Conservation (phyloP, 768 basidiomycete species). For the Asterophora parasitica region DNA sequence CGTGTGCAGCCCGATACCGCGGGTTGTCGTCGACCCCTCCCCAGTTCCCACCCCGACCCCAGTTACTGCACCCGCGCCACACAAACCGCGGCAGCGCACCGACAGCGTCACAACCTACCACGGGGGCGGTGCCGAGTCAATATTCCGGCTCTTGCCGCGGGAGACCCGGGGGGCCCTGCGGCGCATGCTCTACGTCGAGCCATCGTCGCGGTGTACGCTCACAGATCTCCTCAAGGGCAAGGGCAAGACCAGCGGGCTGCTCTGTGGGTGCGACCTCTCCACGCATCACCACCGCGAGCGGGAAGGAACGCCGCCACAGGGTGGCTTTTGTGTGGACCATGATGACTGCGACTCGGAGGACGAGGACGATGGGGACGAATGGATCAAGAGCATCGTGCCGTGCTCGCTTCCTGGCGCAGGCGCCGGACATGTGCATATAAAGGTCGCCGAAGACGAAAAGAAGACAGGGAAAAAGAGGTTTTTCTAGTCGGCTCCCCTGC, state of each 20-base stretch:
- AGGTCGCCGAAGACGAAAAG: conserved; percentile 73
- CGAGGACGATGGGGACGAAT: conserved; percentile 81
- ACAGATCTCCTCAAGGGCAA: conserved; percentile 83
- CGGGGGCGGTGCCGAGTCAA: conserved; percentile 81
- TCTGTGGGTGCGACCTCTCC: conserved; percentile 67
- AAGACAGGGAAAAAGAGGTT: conserved; percentile 66
- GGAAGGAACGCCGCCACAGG: conserved; percentile 16
- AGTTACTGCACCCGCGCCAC: neutral
- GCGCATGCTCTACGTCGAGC: conserved; percentile 92
- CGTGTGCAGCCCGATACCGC: conserved; percentile 13
- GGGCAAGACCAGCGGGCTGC: conserved; percentile 67
- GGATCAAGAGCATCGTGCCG: conserved; percentile 71
- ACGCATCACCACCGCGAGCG: conserved; percentile 5
- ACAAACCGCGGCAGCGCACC: conserved; percentile 30
- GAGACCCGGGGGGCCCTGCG: conserved; percentile 87
- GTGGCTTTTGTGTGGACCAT: conserved; percentile 57
- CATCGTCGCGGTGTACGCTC: conserved; percentile 83
- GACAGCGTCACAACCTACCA: conserved; percentile 63
- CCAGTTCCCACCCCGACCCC: neutral
- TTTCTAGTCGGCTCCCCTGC: conserved; percentile 40
- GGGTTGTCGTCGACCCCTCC: conserved; percentile 10
- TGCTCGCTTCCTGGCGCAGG: conserved; percentile 50
- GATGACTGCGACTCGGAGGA: conserved; percentile 60
- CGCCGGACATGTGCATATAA: conserved; percentile 66
- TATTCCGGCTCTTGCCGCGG: conserved; percentile 92